These are phyloP conservation scores for Ophiocordyceps sinensis DNA, from an alignment of 2,329 filamentous ascomycete species.

Conservation along the genomic window DNA sequence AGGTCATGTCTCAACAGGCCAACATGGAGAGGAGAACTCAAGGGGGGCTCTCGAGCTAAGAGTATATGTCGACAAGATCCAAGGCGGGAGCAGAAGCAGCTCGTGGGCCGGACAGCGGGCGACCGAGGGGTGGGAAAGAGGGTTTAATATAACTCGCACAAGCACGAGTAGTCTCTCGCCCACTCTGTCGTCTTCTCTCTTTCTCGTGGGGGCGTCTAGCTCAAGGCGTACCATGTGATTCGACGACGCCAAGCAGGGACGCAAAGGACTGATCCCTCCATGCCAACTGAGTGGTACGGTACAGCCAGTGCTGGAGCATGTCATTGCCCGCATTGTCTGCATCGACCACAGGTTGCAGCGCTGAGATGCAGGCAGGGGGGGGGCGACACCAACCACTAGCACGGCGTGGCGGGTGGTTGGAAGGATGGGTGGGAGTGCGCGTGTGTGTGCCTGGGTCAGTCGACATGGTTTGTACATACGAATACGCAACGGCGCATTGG, in stretches of 20 bases:
- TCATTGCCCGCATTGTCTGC: constrained; percentile 1
- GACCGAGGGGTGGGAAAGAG: not conserved
- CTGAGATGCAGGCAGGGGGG: constrained; percentile 1
- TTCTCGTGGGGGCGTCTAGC: not conserved
- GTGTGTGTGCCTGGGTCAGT: not conserved
- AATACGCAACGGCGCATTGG: not conserved
- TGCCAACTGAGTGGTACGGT: not conserved
- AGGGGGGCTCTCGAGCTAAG: not conserved
- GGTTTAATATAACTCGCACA: not conserved
- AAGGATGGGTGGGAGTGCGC: not conserved
- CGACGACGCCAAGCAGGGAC: not conserved
- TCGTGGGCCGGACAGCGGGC: too few relatives aligned
- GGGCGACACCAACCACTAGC: not conserved
- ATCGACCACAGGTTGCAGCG: constrained; percentile 2
- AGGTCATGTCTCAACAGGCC: too few relatives aligned
- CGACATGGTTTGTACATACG: not conserved
- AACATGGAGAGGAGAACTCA: not conserved
- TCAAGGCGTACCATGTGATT: not conserved
- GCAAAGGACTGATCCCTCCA: not conserved
- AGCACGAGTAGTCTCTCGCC: too few relatives aligned
- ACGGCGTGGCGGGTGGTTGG: not conserved
- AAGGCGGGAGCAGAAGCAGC: too few relatives aligned
- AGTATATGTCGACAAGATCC: not conserved
- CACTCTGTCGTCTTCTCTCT: not conserved
- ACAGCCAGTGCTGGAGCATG: not conserved